These are phyloP conservation scores for Nelumbo lutea DNA, from an alignment of 164 flowering plant species.

Conservation along the genomic window DNA sequence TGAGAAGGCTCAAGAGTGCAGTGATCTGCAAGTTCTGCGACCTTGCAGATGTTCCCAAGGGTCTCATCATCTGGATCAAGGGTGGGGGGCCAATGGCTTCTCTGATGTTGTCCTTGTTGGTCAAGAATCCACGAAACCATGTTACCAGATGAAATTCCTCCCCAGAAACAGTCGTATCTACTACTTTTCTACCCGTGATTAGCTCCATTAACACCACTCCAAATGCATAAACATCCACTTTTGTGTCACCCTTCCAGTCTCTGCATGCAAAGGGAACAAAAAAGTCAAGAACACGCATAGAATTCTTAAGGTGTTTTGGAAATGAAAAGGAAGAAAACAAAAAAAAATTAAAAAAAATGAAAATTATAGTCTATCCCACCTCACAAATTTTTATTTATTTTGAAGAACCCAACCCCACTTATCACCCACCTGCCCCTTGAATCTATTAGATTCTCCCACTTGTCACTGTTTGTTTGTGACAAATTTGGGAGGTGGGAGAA, in stretches of 20 bases:
- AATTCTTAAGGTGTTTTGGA: background rate
- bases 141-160: constrained; percentile 38
- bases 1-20: constrained; percentile 44
- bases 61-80: constrained; percentile 34
- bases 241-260: constrained; percentile 48
- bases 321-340: no score
- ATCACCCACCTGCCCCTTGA: no score
- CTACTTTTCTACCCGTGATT: constrained; percentile 40
- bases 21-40: constrained; percentile 41
- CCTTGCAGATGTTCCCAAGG: constrained; percentile 31
- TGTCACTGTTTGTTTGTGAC: no score
- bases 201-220: constrained; percentile 46
- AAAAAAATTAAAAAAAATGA: no score
- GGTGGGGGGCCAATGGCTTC: constrained; percentile 28
- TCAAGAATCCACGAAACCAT: constrained; percentile 37
- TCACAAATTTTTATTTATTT: no score
- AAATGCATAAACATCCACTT: constrained; percentile 44
- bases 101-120: constrained; percentile 34
- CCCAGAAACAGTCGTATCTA: constrained; percentile 33
- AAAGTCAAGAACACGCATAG: background rate
- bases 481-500: no score
- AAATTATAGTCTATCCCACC: no score
- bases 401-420: no score
- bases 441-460: no score
- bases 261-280: constrained; percentile 13